These are phyloP conservation scores for Heritiera fomes DNA, from an alignment of 345 rosid species.

Conservation along the genomic window DNA sequence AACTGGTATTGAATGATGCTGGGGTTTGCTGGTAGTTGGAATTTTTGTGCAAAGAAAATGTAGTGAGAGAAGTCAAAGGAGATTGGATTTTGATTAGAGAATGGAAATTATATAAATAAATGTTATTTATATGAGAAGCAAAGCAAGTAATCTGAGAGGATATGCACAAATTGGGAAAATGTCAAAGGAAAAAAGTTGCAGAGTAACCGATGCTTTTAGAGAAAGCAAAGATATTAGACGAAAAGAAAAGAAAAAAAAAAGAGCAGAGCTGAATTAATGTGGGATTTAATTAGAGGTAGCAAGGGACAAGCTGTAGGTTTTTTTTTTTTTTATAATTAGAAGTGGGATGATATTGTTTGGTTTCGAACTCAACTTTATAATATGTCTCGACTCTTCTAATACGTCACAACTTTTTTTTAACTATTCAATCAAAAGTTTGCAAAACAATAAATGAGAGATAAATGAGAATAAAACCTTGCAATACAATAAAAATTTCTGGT, in stretches of 20 bases:
- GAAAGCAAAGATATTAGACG: neutral
- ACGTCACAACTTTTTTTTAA: too few relatives aligned
- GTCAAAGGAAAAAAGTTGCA: conserved; percentile 13
- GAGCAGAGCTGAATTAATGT: neutral
- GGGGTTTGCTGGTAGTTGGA: neutral
- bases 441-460: too few relatives aligned
- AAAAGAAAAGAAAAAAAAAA: neutral
- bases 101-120: neutral
- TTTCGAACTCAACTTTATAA: too few relatives aligned
- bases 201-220: conserved; percentile 31
- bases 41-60: neutral
- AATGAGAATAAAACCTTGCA: too few relatives aligned
- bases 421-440: too few relatives aligned
- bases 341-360: too few relatives aligned
- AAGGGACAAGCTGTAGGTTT: neutral
- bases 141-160: conserved; percentile 1
- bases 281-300: neutral
- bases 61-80: neutral
- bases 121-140: conserved; percentile 5
- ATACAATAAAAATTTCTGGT: too few relatives aligned
- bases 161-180: conserved; percentile 4
- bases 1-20: neutral
- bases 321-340: too few relatives aligned
- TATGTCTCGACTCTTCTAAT: too few relatives aligned
- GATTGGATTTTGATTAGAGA: conserved; percentile 13